Base-by-base conservation (phyloP, 345 rosid species). In the Boechera stricta region DNA sequence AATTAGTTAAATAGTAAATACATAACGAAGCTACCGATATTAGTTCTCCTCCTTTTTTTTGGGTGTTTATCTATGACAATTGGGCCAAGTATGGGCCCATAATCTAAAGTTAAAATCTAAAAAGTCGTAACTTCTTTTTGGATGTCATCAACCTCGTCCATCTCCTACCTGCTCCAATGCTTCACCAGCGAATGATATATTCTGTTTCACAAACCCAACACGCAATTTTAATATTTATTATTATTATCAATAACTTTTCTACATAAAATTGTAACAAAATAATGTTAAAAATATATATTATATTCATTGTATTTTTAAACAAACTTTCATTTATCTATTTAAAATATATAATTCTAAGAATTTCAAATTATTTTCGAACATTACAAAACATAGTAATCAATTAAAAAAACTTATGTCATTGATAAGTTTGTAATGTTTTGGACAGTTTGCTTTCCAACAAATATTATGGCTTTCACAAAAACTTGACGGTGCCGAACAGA, bases 161-260 rank as follows among this genome's bases (percentile, higher is more conserved):
- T 78, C 81, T 72, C 81, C 77, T 49, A 72, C 73, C 77, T 66
- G 73, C 77, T 78, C 81, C 81, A 78, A 41, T 13, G 73, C 68
- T 72, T 78, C 81, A 10, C 81, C 81, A 72, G 69, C 81, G 52
- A 58, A 78, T 72, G 81, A 72, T 54, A 78, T 66, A 72, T 42
- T 72, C 81, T 78, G 81, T 58, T 72, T 60, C 77, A 78, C 77
- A 62, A 69, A 32, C 41, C 57, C 56, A 69, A 45, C 76, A 70
- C 56, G 48, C 79, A 39, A 41, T 42, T 69, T 69, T 45, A 64
- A 0, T 49, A 62, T 59, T 66, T 28, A 4, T 60, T 24, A 13
- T 38, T 41, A 4, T 36, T 5, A 48, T 44, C 72, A 48, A 18
- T 7, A 13, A 35, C 31, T 42, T 44, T 26, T 44, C 49, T 21